phyloP scores from a whole-genome alignment of 768 basidiomycete genomes.

The Imleria badia region DNA sequence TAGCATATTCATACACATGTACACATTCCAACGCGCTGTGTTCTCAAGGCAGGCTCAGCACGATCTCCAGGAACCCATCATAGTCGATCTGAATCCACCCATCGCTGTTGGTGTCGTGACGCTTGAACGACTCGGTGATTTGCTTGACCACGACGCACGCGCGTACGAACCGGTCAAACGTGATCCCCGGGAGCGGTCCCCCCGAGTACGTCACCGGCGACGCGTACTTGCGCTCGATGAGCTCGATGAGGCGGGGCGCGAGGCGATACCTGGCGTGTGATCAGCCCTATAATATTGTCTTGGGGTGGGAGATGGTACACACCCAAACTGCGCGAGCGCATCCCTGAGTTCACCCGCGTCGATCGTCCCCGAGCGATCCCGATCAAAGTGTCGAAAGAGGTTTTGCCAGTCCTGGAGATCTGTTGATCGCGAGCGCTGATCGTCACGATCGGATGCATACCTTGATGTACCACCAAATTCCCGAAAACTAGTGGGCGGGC shows the following conservation, averaged over 20 bases:
- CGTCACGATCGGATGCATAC: conserved; percentile 15
- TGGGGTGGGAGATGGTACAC: conserved; percentile 5
- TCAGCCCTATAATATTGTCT: too few relatives aligned
- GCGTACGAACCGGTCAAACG: conserved; percentile 85
- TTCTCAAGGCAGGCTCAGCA: conserved; percentile 40
- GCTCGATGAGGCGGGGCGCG: conserved; percentile 58
- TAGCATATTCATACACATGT: conserved; percentile 14
- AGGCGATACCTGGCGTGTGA: conserved; percentile 51
- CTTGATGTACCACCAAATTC: conserved; percentile 83
- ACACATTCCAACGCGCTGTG: neutral
- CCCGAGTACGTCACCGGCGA: conserved; percentile 35
- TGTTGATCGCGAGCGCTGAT: neutral
- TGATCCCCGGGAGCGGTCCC: conserved; percentile 55
- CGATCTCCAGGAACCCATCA: conserved; percentile 53
- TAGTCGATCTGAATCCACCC: conserved; percentile 55
- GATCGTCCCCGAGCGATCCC: conserved; percentile 80
- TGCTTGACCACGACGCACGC: conserved; percentile 84
- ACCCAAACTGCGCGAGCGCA: conserved; percentile 77
- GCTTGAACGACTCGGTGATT: conserved; percentile 67
- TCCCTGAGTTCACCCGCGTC: conserved; percentile 64
- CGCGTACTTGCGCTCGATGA: conserved; percentile 78
- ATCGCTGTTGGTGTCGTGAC: conserved; percentile 61
- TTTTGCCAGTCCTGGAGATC: conserved; percentile 73
- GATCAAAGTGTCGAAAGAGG: conserved; percentile 80
- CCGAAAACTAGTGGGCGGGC: conserved; percentile 48